Evolutionary conservation across 306 rosid genomes (phyloP), one percentile per base, ranked within the genome.

Genomic region (Trifolium fragiferum): DNA sequence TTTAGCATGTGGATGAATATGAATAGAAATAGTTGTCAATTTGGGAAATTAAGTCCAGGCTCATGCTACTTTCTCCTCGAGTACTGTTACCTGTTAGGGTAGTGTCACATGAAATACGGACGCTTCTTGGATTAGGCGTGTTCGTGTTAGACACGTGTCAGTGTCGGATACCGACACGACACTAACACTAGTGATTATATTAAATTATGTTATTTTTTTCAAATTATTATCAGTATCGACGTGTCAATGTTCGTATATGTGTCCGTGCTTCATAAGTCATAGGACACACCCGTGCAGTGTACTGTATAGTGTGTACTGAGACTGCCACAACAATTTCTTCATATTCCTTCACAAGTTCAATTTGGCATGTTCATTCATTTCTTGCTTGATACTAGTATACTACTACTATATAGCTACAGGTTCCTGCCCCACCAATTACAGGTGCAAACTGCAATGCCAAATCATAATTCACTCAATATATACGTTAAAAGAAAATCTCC

Each of bases 341-440:
- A 35, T 49, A 33, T 63, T 40, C 59, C 67, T 72, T 15, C 55
- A 19, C 49, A 70, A 70, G 33, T 50, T 70, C 50, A 68, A 60
- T 35, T 40, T 68, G 62, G 30, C 70, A 44, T 44, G 50, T 8
- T 66, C 19, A 4, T 80, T 53, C 61, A 58, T 57, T 60, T 58
- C 70, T 38, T 65, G 73, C 58, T 54, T 23, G 44, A 43, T 71
- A 62, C 38, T 33, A 33, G 8, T 33, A 33, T 33, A 33, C 33
- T 71, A 62, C 38, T 33, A 33, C 37, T 33, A 33, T 33, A 33
- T 62, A 47, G 60, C 68, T 35, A 54, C 62, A 40, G 60, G 51
- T 71, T 66, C 38, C 43, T 47, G 57, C 70, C 70, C 68, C 35
- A 57, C 27, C 46, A 58, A 70, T 70, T 61, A 63, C 50, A 76